Percentiles rank a stretch among this genome's conserved stretches.
These are phyloP conservation scores for Cryptosporidium sp. DNA, from an alignment of 169 alveolate species.

Conservation along the genomic window DNA sequence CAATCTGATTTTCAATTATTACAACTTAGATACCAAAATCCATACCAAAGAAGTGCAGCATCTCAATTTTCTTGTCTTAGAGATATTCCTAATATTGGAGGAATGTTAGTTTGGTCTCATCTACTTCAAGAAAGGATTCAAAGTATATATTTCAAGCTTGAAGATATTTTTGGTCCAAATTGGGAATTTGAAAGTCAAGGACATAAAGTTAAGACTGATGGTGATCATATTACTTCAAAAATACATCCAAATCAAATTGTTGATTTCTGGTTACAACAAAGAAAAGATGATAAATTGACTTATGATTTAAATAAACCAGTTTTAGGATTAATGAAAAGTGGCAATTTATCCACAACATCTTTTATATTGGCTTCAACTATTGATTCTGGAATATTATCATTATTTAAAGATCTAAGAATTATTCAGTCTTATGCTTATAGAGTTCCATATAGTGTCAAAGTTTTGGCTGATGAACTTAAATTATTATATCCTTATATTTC, in stretches of 20 bases:
- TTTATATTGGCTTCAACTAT: constrained; percentile 89
- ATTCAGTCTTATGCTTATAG: constrained; percentile 86
- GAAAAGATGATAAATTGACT: constrained; percentile 81
- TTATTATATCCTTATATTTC: constrained; percentile 87
- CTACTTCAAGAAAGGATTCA: constrained; percentile 94
- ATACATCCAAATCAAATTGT: constrained; percentile 83
- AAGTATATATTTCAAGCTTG: constrained; percentile 91
- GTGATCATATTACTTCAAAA: constrained; percentile 91
- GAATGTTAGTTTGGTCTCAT: constrained; percentile 93
- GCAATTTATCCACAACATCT: constrained; percentile 79
- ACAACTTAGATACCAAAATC: constrained; percentile 89
- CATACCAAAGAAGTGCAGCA: constrained; percentile 91
- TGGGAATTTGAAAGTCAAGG: constrained; percentile 81
- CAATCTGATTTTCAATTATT: constrained; percentile 91
- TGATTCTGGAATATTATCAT: constrained; percentile 82
- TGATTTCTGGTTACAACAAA: constrained; percentile 88
- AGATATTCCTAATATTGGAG: constrained; percentile 95
- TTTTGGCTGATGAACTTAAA: constrained; percentile 92
- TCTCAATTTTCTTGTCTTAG: constrained; percentile 89
- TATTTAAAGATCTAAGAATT: constrained; percentile 84
- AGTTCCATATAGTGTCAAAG: constrained; percentile 89
- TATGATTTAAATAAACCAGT: constrained; percentile 80
- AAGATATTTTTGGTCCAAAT: constrained; percentile 62
- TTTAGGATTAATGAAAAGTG: constrained; percentile 80
- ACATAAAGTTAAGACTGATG: constrained; percentile 90